Evolutionary conservation across 345 rosid species (phyloP).

Genomic region (Camelina sativa): DNA sequence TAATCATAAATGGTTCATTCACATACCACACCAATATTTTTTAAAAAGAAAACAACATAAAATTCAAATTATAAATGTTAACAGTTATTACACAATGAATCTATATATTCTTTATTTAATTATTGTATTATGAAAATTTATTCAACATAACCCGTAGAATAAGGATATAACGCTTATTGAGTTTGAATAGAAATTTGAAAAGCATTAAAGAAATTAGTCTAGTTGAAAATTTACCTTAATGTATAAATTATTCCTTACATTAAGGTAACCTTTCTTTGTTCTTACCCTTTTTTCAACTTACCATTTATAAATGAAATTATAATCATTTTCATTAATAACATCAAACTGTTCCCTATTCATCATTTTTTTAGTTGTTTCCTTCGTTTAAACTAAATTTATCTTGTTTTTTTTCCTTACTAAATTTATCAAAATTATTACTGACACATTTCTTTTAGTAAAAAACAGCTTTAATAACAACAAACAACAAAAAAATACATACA

Average conservation of each 20-base stretch:
- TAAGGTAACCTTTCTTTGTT: not conserved
- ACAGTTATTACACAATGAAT: not conserved
- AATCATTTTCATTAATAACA: not conserved
- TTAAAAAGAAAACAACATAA: not conserved
- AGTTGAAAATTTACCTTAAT: not conserved
- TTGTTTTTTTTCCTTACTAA: not conserved
- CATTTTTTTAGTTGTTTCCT: not conserved
- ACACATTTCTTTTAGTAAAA: not conserved
- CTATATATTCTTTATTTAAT: not conserved
- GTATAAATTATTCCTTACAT: not conserved
- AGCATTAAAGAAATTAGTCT: not conserved
- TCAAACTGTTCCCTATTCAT: not conserved
- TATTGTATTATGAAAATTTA: not conserved
- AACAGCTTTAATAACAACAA: not conserved
- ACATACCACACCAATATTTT: not conserved
- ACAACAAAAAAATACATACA: not conserved
- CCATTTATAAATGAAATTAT: not conserved
- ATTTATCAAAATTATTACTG: constrained; percentile 13
- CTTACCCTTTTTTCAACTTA: too few relatives aligned
- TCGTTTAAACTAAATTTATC: too few relatives aligned
- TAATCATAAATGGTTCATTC: not conserved
- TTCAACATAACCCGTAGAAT: not conserved
- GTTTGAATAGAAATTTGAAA: not conserved
- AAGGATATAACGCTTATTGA: not conserved
- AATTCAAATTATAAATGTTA: not conserved